Base-by-base conservation (phyloP, 441 rosid genomes). In the Macaranga tanarius region DNA sequence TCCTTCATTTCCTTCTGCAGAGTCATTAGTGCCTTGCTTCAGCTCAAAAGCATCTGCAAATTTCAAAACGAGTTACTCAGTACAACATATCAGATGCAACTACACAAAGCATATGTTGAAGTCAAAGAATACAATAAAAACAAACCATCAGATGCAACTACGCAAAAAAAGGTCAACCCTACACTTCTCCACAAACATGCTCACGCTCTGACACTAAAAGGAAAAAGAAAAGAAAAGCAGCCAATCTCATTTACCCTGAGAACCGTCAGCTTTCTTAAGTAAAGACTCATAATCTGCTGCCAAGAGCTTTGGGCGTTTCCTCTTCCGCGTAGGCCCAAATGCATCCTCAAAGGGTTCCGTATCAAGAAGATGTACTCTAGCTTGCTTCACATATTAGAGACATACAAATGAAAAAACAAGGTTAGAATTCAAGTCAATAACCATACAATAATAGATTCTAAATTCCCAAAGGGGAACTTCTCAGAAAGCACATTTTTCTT, bases 281-380 rank as follows among this genome's bases (percentile, higher is more conserved):
- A 95, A 85, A 65, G 96, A 83, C 70, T 90, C 97, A 6, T 92
- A 95, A 87, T 90, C 93, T 67, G 92, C 64, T 64, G 97, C 98
- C 72, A 89, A 72, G 56, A 91, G 93, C 86, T 77, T 91, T 0
- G 99, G 98, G 0, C 98, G 85, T 76, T 84, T 89, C 89, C 97
- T 90, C 83, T 92, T 92, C 25, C 79, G 83, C 69, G 84, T 88
- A 22, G 86, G 91, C 34, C 99, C 98, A 82, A 95, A 95, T 42
- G 97, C 90, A 90, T 92, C 96, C 79, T 65, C 78, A 79, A 95
- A 95, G 9, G 99, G 92, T 80, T 89, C 89, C 9, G 86, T 90
- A 54, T 88, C 93, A 9, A 95, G 95, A 48, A 95, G 91, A 78
- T 89, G 98, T 69, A 92, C 96, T 85, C 96, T 91, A 7, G 91